Percentiles rank a stretch among this genome's conserved stretches.
Evolutionary conservation across 139 green algal species (phyloP).

Genomic region (Microglena sp.): DNA sequence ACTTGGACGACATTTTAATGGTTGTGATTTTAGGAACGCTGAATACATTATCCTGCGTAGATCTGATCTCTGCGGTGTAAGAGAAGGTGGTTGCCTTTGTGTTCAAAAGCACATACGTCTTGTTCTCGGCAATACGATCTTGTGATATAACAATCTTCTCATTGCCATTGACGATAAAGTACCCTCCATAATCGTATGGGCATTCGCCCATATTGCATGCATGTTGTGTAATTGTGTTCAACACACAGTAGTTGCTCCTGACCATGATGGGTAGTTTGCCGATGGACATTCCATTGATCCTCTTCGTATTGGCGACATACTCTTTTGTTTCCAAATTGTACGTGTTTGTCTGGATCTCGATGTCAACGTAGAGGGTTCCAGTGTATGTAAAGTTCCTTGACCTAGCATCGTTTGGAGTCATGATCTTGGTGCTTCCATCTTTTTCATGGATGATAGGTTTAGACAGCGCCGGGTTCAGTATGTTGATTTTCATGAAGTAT

Average conservation of each 20-base stretch:
- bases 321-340: neutral
- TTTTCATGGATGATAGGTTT: conserved; percentile 83
- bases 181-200: conserved; percentile 77
- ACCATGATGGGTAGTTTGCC: conserved; percentile 80
- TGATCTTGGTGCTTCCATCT: conserved; percentile 74
- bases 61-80: conserved; percentile 4
- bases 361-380: conserved; percentile 31
- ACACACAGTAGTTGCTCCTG: conserved; percentile 52
- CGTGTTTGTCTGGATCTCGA: conserved; percentile 30
- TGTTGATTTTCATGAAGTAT: conserved; percentile 46
- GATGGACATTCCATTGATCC: conserved; percentile 5
- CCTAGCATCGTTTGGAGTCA: conserved; percentile 92
- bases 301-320: neutral
- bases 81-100: conserved; percentile 4
- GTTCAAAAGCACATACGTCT: conserved; percentile 67
- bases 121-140: conserved; percentile 88
- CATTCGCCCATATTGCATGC: conserved; percentile 57
- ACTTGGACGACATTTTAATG: neutral
- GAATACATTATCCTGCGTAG: neutral
- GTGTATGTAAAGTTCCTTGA: conserved; percentile 85
- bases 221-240: conserved; percentile 48
- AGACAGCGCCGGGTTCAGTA: conserved; percentile 43
- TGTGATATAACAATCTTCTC: conserved; percentile 92
- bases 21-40: conserved; percentile 3
- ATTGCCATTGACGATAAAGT: conserved; percentile 80